Percentiles rank a stretch among this genome's conserved stretches.
phyloP scores from a whole-genome alignment of 306 rosid species.

The Sechiopsis laciniata region DNA sequence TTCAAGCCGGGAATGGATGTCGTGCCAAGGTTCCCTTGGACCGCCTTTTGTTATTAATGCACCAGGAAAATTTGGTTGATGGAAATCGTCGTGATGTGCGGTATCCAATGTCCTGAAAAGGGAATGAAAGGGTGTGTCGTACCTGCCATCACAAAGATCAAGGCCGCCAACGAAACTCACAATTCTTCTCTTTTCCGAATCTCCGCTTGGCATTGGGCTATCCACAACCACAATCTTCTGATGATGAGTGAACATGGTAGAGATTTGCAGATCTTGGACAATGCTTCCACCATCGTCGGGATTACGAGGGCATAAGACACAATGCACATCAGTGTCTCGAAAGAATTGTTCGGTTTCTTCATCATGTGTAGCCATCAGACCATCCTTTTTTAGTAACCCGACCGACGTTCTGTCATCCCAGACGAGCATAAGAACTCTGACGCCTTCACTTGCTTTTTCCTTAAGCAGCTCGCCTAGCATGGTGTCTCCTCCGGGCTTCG shows the following conservation, averaged over 20 bases:
- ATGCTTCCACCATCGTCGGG: slow-evolving; percentile 70
- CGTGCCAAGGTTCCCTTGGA: slow-evolving; percentile 79
- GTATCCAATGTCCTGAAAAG: slow-evolving; percentile 66
- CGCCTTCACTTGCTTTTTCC: slow-evolving; percentile 64
- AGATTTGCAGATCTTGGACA: slow-evolving; percentile 51
- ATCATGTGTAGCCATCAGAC: slow-evolving; percentile 71
- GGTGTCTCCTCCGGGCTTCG: slow-evolving; percentile 54
- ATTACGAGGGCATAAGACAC: slow-evolving; percentile 66
- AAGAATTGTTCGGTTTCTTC: slow-evolving; percentile 53
- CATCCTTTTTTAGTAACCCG: slow-evolving; percentile 57
- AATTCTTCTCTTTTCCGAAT: slow-evolving; percentile 46
- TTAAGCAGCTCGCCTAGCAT: slow-evolving; percentile 59
- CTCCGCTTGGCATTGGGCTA: slow-evolving; percentile 41
- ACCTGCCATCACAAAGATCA: slow-evolving; percentile 76
- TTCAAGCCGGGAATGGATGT: slow-evolving; percentile 68
- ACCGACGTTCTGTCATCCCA: slow-evolving; percentile 82
- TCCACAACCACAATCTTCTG: slow-evolving; percentile 77
- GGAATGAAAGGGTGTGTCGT: slow-evolving; percentile 62
- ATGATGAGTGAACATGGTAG: slow-evolving; percentile 77
- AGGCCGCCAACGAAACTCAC: slow-evolving; percentile 73
- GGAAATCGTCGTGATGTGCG: slow-evolving; percentile 65
- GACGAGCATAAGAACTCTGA: slow-evolving; percentile 59
- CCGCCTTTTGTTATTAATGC: slow-evolving; percentile 61
- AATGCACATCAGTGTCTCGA: slow-evolving; percentile 48
- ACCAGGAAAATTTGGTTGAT: slow-evolving; percentile 63